Evolutionary conservation across 805 yeast species (phyloP).

Genomic region (Candida lessepsii): DNA sequence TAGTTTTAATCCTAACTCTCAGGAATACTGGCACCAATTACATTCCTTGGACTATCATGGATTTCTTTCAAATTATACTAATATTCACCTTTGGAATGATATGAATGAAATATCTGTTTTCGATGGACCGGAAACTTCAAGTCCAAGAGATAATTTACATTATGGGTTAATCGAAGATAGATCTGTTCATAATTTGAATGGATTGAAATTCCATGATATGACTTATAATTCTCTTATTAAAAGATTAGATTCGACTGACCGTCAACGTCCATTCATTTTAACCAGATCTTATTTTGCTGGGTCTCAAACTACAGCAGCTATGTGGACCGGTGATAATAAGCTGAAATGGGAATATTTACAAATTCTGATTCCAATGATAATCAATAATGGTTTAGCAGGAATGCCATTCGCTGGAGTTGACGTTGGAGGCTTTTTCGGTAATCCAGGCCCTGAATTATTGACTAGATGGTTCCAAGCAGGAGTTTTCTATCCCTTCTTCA

Average conservation of each 20-base stretch:
- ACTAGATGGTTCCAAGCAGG: constrained; percentile 97
- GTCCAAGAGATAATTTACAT: constrained; percentile 80
- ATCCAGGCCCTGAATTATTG: constrained; percentile 78
- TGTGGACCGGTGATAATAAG: constrained; percentile 98
- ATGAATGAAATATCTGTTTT: constrained; percentile 98
- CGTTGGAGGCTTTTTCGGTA: constrained; percentile 94
- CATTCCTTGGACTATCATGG: constrained; percentile 38
- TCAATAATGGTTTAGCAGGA: constrained; percentile 78
- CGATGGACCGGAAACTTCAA: constrained; percentile 89
- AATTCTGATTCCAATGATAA: constrained; percentile 81
- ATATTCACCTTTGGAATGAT: constrained; percentile 91
- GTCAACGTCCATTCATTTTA: constrained; percentile 78
- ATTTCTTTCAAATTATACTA: constrained; percentile 50
- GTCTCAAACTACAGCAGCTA: constrained; percentile 85
- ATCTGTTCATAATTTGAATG: constrained; percentile 84
- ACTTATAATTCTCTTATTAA: constrained; percentile 65
- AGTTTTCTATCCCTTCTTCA: constrained; percentile 91
- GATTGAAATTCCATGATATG: constrained; percentile 75
- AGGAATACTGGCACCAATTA: constrained; percentile 57
- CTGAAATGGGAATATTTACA: constrained; percentile 87
- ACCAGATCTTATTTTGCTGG: constrained; percentile 90
- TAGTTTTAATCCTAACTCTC: constrained; percentile 64
- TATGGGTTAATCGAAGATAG: constrained; percentile 85
- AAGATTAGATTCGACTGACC: constrained; percentile 42
- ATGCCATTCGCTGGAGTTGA: constrained; percentile 96